These are phyloP conservation scores for Chlamydomonas applanata DNA, from an alignment of 139 green algal species.

Conservation along the genomic window DNA sequence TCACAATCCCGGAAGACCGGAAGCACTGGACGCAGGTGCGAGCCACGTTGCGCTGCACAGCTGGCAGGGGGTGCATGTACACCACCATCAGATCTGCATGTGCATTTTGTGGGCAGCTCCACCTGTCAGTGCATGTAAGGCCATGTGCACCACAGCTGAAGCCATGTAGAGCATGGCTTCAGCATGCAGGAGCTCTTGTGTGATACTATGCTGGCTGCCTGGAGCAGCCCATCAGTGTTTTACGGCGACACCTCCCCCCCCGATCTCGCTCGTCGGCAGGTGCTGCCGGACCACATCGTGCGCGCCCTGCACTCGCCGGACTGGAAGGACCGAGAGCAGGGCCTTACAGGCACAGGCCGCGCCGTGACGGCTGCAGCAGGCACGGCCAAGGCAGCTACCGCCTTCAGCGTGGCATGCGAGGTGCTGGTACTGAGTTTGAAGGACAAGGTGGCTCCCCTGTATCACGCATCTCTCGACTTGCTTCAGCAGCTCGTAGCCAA, in stretches of 20 bases:
- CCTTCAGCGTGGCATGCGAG: conserved; percentile 13
- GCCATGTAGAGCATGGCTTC: too few relatives aligned
- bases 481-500: conserved; percentile 13
- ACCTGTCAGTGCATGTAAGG: too few relatives aligned
- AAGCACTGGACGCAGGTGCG: not conserved
- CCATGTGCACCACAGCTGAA: too few relatives aligned
- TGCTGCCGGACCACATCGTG: conserved; percentile 20
- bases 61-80: too few relatives aligned
- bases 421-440: conserved; percentile 20
- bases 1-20: conserved; percentile 6
- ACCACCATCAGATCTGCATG: too few relatives aligned
- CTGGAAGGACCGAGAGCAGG: conserved; percentile 33
- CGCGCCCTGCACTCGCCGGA: conserved; percentile 17
- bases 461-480: conserved; percentile 23
- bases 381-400: not conserved
- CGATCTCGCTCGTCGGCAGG: too few relatives aligned
- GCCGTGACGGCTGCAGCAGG: conserved; percentile 3
- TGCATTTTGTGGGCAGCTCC: too few relatives aligned
- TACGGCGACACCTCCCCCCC: too few relatives aligned
- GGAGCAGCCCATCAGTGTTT: too few relatives aligned
- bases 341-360: conserved; percentile 5
- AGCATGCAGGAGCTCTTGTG: too few relatives aligned
- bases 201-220: too few relatives aligned
- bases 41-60: too few relatives aligned
- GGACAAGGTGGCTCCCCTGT: conserved; percentile 33